Evolutionary conservation across 192 early-diverging fungal genomes (phyloP), one percentile per base, ranked within the genome.

Genomic region (Phycomyces blakesleeanus): DNA sequence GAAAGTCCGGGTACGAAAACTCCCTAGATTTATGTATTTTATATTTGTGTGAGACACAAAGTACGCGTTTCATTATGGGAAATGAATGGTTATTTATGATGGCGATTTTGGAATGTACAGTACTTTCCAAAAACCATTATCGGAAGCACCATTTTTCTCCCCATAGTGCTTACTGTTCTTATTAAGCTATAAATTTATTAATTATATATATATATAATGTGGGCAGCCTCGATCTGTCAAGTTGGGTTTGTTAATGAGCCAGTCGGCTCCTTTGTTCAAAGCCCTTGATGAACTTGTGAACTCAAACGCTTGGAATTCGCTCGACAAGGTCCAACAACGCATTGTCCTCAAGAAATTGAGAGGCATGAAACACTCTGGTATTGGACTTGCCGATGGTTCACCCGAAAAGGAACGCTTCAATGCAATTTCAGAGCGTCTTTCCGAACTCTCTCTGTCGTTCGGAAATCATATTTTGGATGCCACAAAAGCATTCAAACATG

Each of bases 391-490:
- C 14, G 73, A 67, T n/a, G 75, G 50, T 3, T 68, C 76, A 6
- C 26, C 69, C 3, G 77, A 83, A 49, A 73, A 77, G 49, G 69
- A 64, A 24, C 73, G 81, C 16, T 85, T 80, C 44, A 83, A 80
- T 25, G 74, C 76, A 47, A 78, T 83, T 34, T 71, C 69, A 21
- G 78, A 80, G 47, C 60, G 73, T 3, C 56, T 78, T 52, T 83
- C 83, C 1, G 63, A 78, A 29, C 69, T 85, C n/a, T 76, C 72
- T 5, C 66, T 78, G 7, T 66, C 44, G 15, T 85, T 85, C 57
- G 63, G 68, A 9, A 83, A 85, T 55, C 76, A 85, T 55, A 68
- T 80, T 0, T 69, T 79, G 58, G 83, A 85, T 64, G 79, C 81
- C 7, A 83, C 83, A 24, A 83, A 83, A 38, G 72, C 75, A 14